Base-by-base conservation (phyloP, 208 protist species). In the Leishmania tropica region DNA sequence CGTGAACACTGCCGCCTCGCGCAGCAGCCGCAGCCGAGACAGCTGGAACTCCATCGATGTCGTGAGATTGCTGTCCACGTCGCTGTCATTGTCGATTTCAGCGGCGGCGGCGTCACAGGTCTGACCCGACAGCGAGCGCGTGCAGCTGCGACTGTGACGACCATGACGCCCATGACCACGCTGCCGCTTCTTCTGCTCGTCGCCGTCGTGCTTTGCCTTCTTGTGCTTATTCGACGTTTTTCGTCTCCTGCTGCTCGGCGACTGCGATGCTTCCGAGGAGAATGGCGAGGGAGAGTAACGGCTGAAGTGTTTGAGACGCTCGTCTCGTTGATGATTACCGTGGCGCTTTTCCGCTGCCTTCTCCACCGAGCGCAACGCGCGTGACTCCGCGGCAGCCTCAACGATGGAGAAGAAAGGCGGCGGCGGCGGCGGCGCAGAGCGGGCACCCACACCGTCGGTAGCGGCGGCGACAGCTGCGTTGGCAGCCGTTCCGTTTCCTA, bases 41-140 rank as follows among this genome's bases (percentile, higher is more conserved):
- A 85, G 78, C 56, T 85, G 82, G 65, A 82, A 85, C 65, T 79
- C 82, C 45, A 85, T 82, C 28, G 82, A 85, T 10, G 78, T 85
- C 56, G 82, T 48, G 53, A 81, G 19, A 58, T 82, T 53, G 74
- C 82, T 82, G 78, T 85, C 82, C 42, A 85, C 62, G 54, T 85
- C 82, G 45, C 78, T 82, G 51, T 68, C 76, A 8, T 21, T 47
- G 7, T 73, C 45, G 0, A 73, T n/a, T 28, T n/a, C 76, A 56
- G 37, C 21, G 13, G 53, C 21, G 42, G n/a, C 31, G 45, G 47
- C 24, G 47, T 70, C 64, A 58, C 40, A 8, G 1, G 8, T 1
- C 1, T 13, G 45, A 3, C 40, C 3, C 35, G 42, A 70, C 64
- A 13, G 58, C 31, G 54, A 47, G 40, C 51, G 60, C 21, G 56